phyloP scores from a whole-genome alignment of 371 early-diverging fungal species.

The Circinella umbellata region DNA sequence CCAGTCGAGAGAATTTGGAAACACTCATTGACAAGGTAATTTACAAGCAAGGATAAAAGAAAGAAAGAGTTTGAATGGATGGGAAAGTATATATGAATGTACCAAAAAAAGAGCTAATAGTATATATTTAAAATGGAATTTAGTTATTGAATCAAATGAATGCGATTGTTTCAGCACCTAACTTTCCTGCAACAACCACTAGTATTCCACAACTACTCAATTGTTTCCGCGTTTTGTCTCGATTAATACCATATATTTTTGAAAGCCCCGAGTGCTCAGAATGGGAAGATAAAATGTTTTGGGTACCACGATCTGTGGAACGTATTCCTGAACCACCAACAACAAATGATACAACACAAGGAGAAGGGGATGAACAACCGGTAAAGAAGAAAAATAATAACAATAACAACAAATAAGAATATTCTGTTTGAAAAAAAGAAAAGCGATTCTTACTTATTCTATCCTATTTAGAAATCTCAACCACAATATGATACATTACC shows the following conservation, averaged over 20 bases:
- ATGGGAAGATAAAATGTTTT: constrained; percentile 75
- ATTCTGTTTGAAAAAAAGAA: not conserved
- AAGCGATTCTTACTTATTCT: not conserved
- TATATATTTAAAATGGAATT: no score
- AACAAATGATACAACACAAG: not conserved
- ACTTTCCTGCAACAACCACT: constrained; percentile 55
- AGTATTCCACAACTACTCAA: constrained; percentile 73
- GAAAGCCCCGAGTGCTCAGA: constrained; percentile 61
- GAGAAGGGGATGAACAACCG: constrained; percentile 10
- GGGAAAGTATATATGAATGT: no score
- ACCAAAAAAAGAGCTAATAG: not conserved
- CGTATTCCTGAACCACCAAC: constrained; percentile 13
- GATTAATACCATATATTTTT: constrained; percentile 83
- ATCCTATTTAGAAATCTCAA: constrained; percentile 20
- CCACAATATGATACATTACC: constrained; percentile 39
- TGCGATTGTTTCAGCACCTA: constrained; percentile 52
- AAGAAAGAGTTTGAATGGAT: not conserved
- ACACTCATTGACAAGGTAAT: constrained; percentile 70
- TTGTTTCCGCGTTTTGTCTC: constrained; percentile 81
- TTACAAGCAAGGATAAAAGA: not conserved
- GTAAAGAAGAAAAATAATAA: not conserved
- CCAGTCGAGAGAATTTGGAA: constrained; percentile 75
- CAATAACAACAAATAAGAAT: no score
- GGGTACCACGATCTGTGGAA: constrained; percentile 58
- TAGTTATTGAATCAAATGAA: constrained; percentile 64